Evolutionary conservation across 176 grass and related monocot genomes (phyloP).

Genomic region (Hordeum marinum): DNA sequence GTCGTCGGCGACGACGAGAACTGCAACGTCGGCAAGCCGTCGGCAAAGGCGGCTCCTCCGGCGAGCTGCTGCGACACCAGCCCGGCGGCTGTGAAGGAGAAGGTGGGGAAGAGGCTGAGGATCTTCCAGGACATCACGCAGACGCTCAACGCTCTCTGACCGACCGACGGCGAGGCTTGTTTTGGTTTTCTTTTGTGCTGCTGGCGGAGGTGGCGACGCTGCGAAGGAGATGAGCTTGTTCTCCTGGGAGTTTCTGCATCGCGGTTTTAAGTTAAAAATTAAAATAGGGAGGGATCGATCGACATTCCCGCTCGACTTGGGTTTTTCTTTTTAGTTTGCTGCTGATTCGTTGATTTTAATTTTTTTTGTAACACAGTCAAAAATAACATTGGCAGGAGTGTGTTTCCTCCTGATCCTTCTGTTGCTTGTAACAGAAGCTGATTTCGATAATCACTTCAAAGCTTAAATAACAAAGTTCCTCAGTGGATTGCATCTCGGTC

Average conservation of each 20-base stretch:
- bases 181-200: slow-evolving; percentile 21
- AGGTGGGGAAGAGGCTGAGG: slow-evolving; percentile 79
- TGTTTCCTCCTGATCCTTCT: slow-evolving; percentile 14
- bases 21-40: slow-evolving; percentile 7
- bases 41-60: neutral
- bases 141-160: slow-evolving; percentile 38
- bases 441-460: slow-evolving; percentile 26
- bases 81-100: slow-evolving; percentile 59
- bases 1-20: slow-evolving; percentile 41
- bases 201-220: slow-evolving; percentile 11
- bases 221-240: slow-evolving; percentile 87
- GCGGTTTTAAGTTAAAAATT: slow-evolving; percentile 23
- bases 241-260: slow-evolving; percentile 48
- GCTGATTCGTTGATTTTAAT: slow-evolving; percentile 19
- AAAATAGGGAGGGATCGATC: slow-evolving; percentile 11
- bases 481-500: neutral
- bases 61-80: slow-evolving; percentile 45
- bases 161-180: neutral
- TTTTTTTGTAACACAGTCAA: slow-evolving; percentile 28
- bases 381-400: slow-evolving; percentile 36
- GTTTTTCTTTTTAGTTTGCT: neutral
- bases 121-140: slow-evolving; percentile 93
- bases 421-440: slow-evolving; percentile 29
- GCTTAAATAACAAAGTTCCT: slow-evolving; percentile 29
- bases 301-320: slow-evolving; percentile 4